Base-by-base conservation (phyloP, 768 basidiomycete genomes). In the Amanita rimosa region DNA sequence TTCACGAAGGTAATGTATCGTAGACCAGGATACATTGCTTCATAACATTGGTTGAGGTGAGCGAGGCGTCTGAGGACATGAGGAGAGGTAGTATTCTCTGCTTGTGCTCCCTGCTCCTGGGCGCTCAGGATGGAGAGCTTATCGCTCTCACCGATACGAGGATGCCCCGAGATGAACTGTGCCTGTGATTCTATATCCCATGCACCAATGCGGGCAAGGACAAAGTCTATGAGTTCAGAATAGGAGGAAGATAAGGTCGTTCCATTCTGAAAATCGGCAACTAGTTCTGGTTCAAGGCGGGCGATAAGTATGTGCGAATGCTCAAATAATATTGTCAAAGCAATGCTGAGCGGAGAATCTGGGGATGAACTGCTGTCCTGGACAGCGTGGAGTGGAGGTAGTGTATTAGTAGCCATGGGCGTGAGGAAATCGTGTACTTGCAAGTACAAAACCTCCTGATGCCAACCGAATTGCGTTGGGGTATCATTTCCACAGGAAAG, bases 1-100 rank as follows among this genome's bases (percentile, higher is more conserved):
- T 92, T 90, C 35, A 95, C 93, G 58, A 93, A 96, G 4, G 90
- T 93, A 65, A 96, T 88, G 59, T 91, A 95, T 16, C 86, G 74
- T 54, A 96, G 61, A 3, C 84, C 81, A 0, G 84, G 79, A 58
- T 83, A 95, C 46, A 66, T 66, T 24, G 60, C 66, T 60, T 93
- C 88, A 58, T 94, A 95, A 54, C 77, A 76, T 9, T 67, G 72
- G 55, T 96, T 96, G 44, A 95, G 74, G 54, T 85, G 76, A 27
- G 62, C 73, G 14, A 96, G 73, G 7, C 88, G 78, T 5, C 67
- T 74, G 17, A 95, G 69, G 33, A 93, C 82, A 50, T 80, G 81
- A 22, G 85, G 81, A 5, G 82, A 76, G 7, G 89, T 90, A 16
- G 75, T 72, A 9, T 65, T 64, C 3, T 64, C 62, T 0, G 61